These are phyloP conservation scores for Colletotrichum horii DNA, from an alignment of 2,329 filamentous ascomycete species.

Conservation along the genomic window DNA sequence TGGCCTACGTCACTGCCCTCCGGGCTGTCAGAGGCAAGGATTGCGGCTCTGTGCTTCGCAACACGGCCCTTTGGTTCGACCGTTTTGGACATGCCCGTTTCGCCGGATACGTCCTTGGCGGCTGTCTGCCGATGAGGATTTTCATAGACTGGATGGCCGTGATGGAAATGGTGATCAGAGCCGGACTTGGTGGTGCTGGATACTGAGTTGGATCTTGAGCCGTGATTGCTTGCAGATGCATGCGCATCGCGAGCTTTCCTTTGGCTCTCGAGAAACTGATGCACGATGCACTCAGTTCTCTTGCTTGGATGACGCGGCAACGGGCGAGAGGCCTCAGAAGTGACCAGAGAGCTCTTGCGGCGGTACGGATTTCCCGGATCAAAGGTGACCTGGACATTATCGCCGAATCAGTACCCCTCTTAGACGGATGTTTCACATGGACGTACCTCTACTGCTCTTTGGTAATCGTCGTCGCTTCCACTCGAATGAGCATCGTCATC, in stretches of 20 bases:
- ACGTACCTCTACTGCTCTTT: constrained; percentile 55
- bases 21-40: constrained; percentile 53
- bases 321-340: constrained; percentile 48
- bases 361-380: constrained; percentile 65
- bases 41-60: constrained; percentile 69
- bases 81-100: constrained; percentile 31
- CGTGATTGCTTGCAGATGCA: constrained; percentile 27
- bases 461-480: constrained; percentile 56
- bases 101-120: constrained; percentile 26
- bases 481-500: constrained; percentile 46
- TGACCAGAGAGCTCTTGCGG: constrained; percentile 69
- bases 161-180: constrained; percentile 24
- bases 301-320: constrained; percentile 36
- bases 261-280: constrained; percentile 67
- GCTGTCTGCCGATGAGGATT: constrained; percentile 16
- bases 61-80: constrained; percentile 49
- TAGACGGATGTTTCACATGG: neutral
- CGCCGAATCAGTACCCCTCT: neutral
- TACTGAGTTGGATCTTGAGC: constrained; percentile 20
- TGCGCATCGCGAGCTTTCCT: constrained; percentile 36
- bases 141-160: constrained; percentile 32
- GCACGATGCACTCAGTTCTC: constrained; percentile 67
- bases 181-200: constrained; percentile 12
- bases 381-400: constrained; percentile 60
- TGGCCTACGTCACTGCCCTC: constrained; percentile 54